Evolutionary conservation across 352 stramenopile genomes (phyloP).

Genomic region (Phytophthora cryptogea): DNA sequence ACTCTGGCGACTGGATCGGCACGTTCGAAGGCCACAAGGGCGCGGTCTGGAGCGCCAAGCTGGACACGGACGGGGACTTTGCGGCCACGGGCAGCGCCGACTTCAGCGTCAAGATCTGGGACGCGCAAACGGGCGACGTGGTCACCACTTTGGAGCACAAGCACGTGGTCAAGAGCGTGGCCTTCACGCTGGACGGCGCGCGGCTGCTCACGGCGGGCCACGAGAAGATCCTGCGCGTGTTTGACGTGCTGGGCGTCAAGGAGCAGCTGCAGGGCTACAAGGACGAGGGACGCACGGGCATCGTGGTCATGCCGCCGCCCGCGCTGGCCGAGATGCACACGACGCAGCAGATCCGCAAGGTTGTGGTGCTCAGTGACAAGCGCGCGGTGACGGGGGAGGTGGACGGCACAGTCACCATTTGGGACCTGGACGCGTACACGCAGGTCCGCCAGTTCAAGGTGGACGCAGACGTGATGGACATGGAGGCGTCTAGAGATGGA

Average conservation of each 20-base stretch:
- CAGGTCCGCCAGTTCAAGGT: conserved; percentile 64
- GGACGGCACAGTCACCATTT: conserved; percentile 71
- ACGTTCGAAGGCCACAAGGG: conserved; percentile 98
- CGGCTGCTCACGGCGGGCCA: conserved; percentile 93
- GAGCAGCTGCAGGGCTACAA: conserved; percentile 65
- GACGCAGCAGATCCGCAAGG: conserved; percentile 79
- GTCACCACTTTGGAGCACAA: conserved; percentile 95
- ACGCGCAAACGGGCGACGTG: conserved; percentile 94
- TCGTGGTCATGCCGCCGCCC: conserved; percentile 53
- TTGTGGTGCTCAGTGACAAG: conserved; percentile 61
- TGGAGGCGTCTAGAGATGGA: conserved; percentile 73
- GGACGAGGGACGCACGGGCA: conserved; percentile 62
- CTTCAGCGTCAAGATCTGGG: conserved; percentile 97
- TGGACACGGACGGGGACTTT: conserved; percentile 85
- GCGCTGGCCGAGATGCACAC: conserved; percentile 59
- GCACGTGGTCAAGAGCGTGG: conserved; percentile 97
- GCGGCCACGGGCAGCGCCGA: conserved; percentile 93
- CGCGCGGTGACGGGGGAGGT: conserved; percentile 73
- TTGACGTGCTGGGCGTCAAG: conserved; percentile 74
- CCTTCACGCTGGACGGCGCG: conserved; percentile 89
- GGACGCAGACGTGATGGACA: conserved; percentile 81
- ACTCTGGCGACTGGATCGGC: conserved; percentile 95
- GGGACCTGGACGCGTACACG: conserved; percentile 60
- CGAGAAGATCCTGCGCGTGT: conserved; percentile 95
- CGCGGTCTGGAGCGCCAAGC: conserved; percentile 90